Percentiles rank a stretch among this genome's conserved stretches.
phyloP scores from a whole-genome alignment of 2,329 filamentous ascomycete genomes.

The Beauveria brongniartii region DNA sequence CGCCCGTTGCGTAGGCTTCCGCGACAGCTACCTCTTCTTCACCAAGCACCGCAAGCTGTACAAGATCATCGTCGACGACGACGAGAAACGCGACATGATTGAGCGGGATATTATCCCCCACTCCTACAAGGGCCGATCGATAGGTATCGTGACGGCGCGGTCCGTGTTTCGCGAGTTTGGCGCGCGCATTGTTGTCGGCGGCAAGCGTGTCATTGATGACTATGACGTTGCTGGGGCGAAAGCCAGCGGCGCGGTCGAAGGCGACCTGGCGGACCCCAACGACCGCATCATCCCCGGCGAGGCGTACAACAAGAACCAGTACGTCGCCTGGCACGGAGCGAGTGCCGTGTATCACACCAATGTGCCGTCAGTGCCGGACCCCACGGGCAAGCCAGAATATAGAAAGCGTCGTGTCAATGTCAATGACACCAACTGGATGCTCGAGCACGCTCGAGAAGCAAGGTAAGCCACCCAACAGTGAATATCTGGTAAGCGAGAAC shows the following conservation, averaged over 20 bases:
- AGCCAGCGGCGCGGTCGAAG: slow-evolving; percentile 73
- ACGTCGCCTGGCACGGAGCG: slow-evolving; percentile 96
- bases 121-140: slow-evolving; percentile 95
- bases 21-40: slow-evolving; percentile 98
- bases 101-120: slow-evolving; percentile 92
- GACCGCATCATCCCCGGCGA: slow-evolving; percentile 71
- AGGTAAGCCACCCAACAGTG: slow-evolving; percentile 47
- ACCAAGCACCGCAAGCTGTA: slow-evolving; percentile 93
- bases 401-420: slow-evolving; percentile 84
- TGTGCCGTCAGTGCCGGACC: slow-evolving; percentile 65
- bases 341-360: slow-evolving; percentile 91
- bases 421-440: slow-evolving; percentile 92
- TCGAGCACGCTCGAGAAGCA: slow-evolving; percentile 85
- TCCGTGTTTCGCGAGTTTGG: slow-evolving; percentile 98
- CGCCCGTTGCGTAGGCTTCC: slow-evolving; percentile 90
- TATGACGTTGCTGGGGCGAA: slow-evolving; percentile 73
- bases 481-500: neutral
- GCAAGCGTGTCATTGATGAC: slow-evolving; percentile 78
- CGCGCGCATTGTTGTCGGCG: slow-evolving; percentile 86
- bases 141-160: slow-evolving; percentile 91
- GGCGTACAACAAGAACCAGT: slow-evolving; percentile 97
- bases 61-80: slow-evolving; percentile 96
- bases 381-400: slow-evolving; percentile 66
- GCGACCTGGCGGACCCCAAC: slow-evolving; percentile 83
- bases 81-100: slow-evolving; percentile 96